Conservation (phyloP, 2,329 filamentous ascomycete genomes). For the Erysiphe neolycopersici region DNA sequence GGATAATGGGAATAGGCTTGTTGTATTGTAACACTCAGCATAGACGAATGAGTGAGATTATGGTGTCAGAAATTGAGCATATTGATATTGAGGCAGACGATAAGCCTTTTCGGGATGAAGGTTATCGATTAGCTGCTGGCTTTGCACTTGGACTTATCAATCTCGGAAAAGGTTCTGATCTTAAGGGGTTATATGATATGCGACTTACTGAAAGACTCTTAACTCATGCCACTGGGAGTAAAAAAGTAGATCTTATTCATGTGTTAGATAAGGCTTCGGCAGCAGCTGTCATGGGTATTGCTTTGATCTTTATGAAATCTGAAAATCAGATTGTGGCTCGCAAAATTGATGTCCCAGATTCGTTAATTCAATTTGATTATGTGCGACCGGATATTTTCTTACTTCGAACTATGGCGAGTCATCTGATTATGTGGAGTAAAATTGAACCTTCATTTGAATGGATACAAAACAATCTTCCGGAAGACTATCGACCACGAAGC, state of each 20-base stretch:
- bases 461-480: conserved; percentile 49
- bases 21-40: conserved; percentile 91
- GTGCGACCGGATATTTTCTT: conserved; percentile 82
- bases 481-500: conserved; percentile 34
- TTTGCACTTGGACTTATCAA: conserved; percentile 91
- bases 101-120: conserved; percentile 68
- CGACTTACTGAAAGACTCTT: conserved; percentile 70
- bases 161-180: conserved; percentile 64
- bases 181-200: conserved; percentile 84
- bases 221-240: conserved; percentile 60
- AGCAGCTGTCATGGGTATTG: conserved; percentile 71
- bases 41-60: conserved; percentile 93
- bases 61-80: conserved; percentile 91
- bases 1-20: conserved; percentile 87
- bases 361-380: conserved; percentile 78
- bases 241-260: conserved; percentile 78
- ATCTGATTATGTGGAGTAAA: conserved; percentile 76
- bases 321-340: conserved; percentile 64
- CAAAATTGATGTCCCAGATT: conserved; percentile 84
- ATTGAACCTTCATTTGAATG: conserved; percentile 50
- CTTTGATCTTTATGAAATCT: conserved; percentile 92
- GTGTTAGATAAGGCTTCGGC: conserved; percentile 80
- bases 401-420: conserved; percentile 64
- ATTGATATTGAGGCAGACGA: conserved; percentile 58
- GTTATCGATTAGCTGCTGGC: conserved; percentile 83